Evolutionary conservation across 345 rosid genomes (phyloP).

Genomic region (Orychophragmus violaceus): DNA sequence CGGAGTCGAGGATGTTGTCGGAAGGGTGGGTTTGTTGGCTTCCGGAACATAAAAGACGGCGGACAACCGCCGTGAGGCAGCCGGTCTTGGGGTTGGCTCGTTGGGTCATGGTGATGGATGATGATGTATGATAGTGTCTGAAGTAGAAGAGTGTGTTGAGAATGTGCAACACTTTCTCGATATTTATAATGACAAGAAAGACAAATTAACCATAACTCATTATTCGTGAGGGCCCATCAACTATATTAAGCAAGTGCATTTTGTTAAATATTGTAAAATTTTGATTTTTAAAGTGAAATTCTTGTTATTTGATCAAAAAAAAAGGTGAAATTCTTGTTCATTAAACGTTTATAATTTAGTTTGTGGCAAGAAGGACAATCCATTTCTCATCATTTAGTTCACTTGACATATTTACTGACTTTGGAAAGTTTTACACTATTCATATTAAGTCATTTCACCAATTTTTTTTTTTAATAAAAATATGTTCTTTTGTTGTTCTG

Average conservation of each 20-base stretch:
- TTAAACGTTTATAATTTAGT: not conserved
- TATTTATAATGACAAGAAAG: slow-evolving; percentile 11
- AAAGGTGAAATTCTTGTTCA: not conserved
- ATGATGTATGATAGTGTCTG: not conserved
- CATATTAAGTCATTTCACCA: not conserved
- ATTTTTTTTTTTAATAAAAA: not conserved
- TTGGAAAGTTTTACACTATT: not conserved
- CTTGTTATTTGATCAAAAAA: too few relatives aligned
- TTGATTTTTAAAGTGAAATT: not conserved
- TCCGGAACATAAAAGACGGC: slow-evolving; percentile 58
- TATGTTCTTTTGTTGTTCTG: not conserved
- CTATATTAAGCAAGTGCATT: not conserved
- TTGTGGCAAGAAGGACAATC: not conserved
- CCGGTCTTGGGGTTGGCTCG: slow-evolving; percentile 40
- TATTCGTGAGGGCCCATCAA: slow-evolving; percentile 7
- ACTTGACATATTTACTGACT: not conserved
- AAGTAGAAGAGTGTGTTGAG: slow-evolving; percentile 4
- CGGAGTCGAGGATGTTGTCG: slow-evolving; percentile 29
- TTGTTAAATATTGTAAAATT: not conserved
- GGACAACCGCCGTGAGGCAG: slow-evolving; percentile 53
- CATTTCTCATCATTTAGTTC: not conserved
- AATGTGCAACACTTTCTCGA: not conserved
- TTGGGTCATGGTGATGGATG: slow-evolving; percentile 31
- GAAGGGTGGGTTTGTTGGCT: slow-evolving; percentile 73
- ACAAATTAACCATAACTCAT: not conserved